Base-by-base conservation (phyloP, 2,329 filamentous ascomycete species). In the Ceratocystiopsis sp. region DNA sequence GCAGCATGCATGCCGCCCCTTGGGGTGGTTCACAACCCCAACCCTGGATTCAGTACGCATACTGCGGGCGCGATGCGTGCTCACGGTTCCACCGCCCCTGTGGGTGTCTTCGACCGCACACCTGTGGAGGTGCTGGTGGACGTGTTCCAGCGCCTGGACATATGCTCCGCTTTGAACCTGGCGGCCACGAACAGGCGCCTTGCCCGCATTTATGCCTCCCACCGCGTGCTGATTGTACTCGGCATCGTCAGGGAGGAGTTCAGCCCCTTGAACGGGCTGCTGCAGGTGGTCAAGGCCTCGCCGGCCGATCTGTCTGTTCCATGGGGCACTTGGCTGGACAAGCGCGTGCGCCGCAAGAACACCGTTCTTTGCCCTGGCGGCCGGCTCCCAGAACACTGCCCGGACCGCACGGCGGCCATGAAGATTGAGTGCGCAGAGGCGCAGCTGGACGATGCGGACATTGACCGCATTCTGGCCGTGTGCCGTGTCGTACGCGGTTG, bases 71-170 rank as follows among this genome's bases (percentile, higher is more conserved):
- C 25, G 25, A 8, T 29, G 25, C 25, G 25, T 8, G 4, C 5
- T 8, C 25, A 29, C 10, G 25, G 25, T 7, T 29, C 18, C 18
- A 18, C 15, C 7, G 21, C 19, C 47, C 45, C 35, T 50, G 63
- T 17, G 47, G 55, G 38, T 50, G 50, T 37, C 46, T 66, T 39
- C 0, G 46, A 48, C 15, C 42, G 38, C 11, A 42, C 51, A 3
- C 68, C 69, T 0, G 55, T 61, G 3, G 70, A 74, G 50, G 60
- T 69, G 16, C 51, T 69, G 3, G 53, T 71, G 12, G 62, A 68
- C 17, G 64, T 72, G 19, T 67, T 67, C 49, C 61, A 62, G 29
- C 49, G 62, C 16, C 55, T 72, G 41, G 60, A 67, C 43, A 46
- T 69, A 1, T 49, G 55, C 2, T 62, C 61, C 19, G 57, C 66